Evolutionary conservation across 192 early-diverging fungal species (phyloP).

Genomic region (Kickxella alabastrina): DNA sequence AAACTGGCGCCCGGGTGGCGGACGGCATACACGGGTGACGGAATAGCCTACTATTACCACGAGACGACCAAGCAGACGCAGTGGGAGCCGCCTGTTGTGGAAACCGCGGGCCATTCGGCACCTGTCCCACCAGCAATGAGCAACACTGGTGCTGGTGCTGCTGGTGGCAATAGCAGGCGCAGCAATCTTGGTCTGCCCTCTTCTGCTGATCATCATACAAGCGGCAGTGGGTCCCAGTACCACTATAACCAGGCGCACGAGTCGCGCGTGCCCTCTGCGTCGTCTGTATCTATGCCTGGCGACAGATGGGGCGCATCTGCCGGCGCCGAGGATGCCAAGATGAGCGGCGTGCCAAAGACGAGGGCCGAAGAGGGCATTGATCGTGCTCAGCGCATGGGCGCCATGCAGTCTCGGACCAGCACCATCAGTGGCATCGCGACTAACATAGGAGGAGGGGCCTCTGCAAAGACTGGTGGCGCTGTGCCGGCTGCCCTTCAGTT

Average conservation of each 20-base stretch:
- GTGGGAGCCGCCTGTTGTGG: constrained; percentile 42
- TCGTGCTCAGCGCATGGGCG: constrained; percentile 31
- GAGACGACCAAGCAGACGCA: constrained; percentile 44
- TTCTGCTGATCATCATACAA: too few species aligned
- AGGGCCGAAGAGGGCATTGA: constrained; percentile 48
- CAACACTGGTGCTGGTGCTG: too few species aligned
- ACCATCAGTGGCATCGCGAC: background rate
- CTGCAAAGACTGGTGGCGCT: constrained; percentile 5
- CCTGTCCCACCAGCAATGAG: background rate
- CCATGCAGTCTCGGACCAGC: constrained; percentile 1
- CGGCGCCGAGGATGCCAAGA: constrained; percentile 3
- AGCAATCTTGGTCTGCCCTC: background rate
- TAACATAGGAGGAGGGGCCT: too few species aligned
- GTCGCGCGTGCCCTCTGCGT: constrained; percentile 10
- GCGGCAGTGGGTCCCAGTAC: too few species aligned
- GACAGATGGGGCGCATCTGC: constrained; percentile 2
- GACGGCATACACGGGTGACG: constrained; percentile 34
- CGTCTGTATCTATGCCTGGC: background rate
- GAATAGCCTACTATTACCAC: constrained; percentile 48
- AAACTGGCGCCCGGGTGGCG: constrained; percentile 44
- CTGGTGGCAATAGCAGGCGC: too few species aligned
- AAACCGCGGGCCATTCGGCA: background rate
- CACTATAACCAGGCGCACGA: background rate
- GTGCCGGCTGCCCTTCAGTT: background rate
- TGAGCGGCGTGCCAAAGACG: constrained; percentile 25